A percentile compares a stretch with the other conserved stretches of the same genome.
Evolutionary conservation across 1,284 basidiomycete genomes (phyloP).

Genomic region (Hemileia vastatrix): DNA sequence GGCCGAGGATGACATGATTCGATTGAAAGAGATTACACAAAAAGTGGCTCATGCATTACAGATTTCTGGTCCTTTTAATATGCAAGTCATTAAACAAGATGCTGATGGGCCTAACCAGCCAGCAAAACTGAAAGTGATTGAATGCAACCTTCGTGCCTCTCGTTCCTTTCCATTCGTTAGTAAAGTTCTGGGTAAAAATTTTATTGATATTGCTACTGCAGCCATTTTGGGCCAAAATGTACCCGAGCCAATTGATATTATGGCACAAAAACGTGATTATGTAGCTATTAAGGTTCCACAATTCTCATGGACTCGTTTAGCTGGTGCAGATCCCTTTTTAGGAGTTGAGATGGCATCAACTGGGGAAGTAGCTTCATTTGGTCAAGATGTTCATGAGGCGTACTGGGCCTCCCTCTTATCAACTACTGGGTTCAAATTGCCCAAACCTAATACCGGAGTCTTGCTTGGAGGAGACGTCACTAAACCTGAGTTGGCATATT

Average conservation of each 20-base stretch:
- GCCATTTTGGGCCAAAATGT: conserved; percentile 85
- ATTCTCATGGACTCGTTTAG: conserved; percentile 93
- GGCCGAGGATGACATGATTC: conserved; percentile 62
- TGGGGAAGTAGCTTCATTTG: conserved; percentile 96
- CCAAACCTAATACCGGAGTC: conserved; percentile 63
- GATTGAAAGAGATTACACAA: conserved; percentile 83
- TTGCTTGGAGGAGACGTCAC: conserved; percentile 75
- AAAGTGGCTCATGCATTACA: conserved; percentile 91
- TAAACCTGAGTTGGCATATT: conserved; percentile 67
- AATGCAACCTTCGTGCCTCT: conserved; percentile 95
- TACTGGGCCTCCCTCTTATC: conserved; percentile 87
- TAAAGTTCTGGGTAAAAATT: conserved; percentile 93
- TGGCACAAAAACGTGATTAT: conserved; percentile 83
- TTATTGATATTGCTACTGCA: conserved; percentile 85
- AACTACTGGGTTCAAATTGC: conserved; percentile 83
- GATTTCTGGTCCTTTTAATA: conserved; percentile 97
- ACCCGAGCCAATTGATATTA: conserved; percentile 84
- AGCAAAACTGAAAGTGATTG: conserved; percentile 85
- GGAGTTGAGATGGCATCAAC: conserved; percentile 99
- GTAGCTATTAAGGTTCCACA: conserved; percentile 96
- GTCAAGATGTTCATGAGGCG: conserved; percentile 85
- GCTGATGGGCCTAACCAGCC: conserved; percentile 52
- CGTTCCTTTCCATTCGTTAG: conserved; percentile 99
- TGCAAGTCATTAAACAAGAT: conserved; percentile 94
- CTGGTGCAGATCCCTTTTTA: conserved; percentile 89